Percentiles rank a stretch among this genome's conserved stretches.
Conservation (phyloP, 345 rosid species). For the Eutrema heterophyllum region DNA sequence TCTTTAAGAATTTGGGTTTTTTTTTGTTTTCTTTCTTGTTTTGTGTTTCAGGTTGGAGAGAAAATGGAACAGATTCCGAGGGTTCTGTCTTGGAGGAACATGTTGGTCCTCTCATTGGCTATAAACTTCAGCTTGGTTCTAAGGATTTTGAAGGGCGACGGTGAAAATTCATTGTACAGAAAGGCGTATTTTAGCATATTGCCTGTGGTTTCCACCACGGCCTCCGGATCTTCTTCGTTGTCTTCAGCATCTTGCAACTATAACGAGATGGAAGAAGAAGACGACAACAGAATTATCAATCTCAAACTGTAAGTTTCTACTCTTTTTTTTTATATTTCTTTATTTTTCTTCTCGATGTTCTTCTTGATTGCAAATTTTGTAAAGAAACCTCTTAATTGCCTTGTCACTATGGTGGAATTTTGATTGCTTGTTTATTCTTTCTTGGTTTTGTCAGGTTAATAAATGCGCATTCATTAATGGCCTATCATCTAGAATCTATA, state of each 20-base stretch:
- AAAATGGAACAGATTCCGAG: constrained; percentile 39
- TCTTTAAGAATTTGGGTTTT: background rate
- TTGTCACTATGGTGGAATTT: background rate
- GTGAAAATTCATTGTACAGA: constrained; percentile 7
- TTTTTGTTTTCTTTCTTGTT: background rate
- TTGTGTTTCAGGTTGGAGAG: background rate
- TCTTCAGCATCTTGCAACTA: constrained; percentile 21
- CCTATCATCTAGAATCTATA: constrained; percentile 9
- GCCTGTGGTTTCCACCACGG: constrained; percentile 4
- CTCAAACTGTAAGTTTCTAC: constrained; percentile 55
- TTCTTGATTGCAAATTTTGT: background rate
- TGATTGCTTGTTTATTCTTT: background rate
- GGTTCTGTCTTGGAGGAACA: constrained; percentile 47
- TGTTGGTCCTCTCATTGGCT: constrained; percentile 63
- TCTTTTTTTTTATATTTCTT: background rate
- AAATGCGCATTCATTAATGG: constrained; percentile 12
- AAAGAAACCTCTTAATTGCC: background rate
- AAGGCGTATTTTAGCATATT: background rate
- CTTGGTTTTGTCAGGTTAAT: background rate
- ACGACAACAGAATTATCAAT: constrained; percentile 44
- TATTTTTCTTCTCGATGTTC: background rate
- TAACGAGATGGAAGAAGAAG: constrained; percentile 29
- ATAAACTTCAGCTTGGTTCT: constrained; percentile 58
- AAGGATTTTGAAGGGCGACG: constrained; percentile 32
- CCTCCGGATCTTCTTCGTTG: constrained; percentile 1